Base-by-base conservation (phyloP, 1,139 yeast genomes). In the Pichia sp. region DNA sequence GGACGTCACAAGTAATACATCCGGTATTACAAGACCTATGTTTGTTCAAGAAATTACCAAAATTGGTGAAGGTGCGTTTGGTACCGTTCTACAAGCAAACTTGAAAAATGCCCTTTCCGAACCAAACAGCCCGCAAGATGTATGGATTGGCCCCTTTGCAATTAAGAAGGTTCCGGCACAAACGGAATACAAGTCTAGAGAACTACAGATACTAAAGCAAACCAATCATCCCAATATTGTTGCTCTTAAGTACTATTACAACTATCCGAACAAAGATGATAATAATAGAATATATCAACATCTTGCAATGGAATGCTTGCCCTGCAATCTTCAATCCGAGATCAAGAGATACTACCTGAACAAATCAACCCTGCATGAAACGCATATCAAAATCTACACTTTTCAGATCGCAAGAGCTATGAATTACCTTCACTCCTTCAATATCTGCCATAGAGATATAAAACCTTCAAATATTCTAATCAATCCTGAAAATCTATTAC, bases 41-140 rank as follows among this genome's bases (percentile, higher is more conserved):
- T 62, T 75, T 28, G 72, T 82, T 20, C 74, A 71, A 46, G 91
- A 82, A 51, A 75, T 77, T 55, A 77, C 77, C 46, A 74, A 75
- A 49, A 80, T 82, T 33, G 93, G 93, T 6, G 86, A 81, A 57
- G 93, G 93, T 26, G 91, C 93, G 3, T 82, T 82, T 54, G 93
- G 93, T 30, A 80, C 86, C 2, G 93, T 82, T 16, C 79, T 79
- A 11, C 87, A 81, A 53, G 88, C 93, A 1, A 72, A 74, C 42
- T 62, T 75, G 41, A 63, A 60, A 43, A 48, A 52, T 42, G 52
- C 58, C 12, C 38, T 48, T 10, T 46, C 58, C 21, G 43, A 42
- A 26, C 35, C 40, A 22, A 51, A 45, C 16, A 44, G 45, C 15
- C 39, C 39, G 2, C 44, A 41, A 26, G 48, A 44, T 30, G 44